Conservation (phyloP, 768 basidiomycete species). For the Artomyces pyxidatus region DNA sequence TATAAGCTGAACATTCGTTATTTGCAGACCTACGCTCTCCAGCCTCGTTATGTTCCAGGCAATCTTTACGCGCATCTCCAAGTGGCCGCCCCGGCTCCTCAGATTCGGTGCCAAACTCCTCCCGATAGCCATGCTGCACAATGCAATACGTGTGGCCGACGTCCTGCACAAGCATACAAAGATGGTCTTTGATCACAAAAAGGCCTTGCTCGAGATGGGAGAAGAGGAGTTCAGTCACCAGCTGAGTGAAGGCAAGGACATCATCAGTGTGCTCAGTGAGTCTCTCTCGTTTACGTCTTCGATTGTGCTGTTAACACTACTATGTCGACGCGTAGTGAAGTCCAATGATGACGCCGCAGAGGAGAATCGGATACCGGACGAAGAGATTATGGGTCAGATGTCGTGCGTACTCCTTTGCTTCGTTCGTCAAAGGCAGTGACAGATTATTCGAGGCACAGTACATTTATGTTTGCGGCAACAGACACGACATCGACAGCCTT, state of each 20-base stretch:
- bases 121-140: background rate
- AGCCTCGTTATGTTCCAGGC: background rate
- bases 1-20: background rate
- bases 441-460: background rate
- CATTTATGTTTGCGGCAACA: background rate
- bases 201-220: conserved; percentile 8
- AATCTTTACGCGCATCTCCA: background rate
- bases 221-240: conserved; percentile 15
- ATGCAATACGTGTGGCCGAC: background rate
- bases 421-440: background rate
- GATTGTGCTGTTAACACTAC: background rate
- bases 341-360: conserved; percentile 15
- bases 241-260: conserved; percentile 22
- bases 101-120: background rate
- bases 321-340: conserved; percentile 14
- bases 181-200: background rate
- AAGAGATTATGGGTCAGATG: conserved; percentile 21
- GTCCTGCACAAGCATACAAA: background rate
- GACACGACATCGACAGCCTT: conserved; percentile 25
- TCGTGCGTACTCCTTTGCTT: conserved; percentile 13
- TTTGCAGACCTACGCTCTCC: background rate
- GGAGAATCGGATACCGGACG: conserved; percentile 18
- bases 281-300: background rate
- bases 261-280: conserved; percentile 22
- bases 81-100: background rate